Evolutionary conservation across 352 stramenopile genomes (phyloP), one percentile per base, ranked within the genome.

Genomic region (Pythium chondricola): DNA sequence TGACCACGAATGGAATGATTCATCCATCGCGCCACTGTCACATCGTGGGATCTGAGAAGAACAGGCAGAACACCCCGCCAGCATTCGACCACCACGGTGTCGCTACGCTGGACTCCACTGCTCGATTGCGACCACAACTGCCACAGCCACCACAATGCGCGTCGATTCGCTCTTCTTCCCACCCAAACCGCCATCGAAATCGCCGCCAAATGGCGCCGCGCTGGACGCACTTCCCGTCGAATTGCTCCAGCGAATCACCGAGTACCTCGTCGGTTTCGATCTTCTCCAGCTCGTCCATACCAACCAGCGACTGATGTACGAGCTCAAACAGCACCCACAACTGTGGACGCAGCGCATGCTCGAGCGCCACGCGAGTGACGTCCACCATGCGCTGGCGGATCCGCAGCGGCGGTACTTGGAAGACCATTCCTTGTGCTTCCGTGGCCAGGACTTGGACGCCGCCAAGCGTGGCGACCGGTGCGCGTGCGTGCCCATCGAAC

Each of bases 211-310:
- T n/a, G n/a, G n/a, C n/a, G n/a, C n/a, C n/a, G n/a, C n/a, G n/a
- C n/a, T 51, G 17, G 7, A 7, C 11, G 26, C 31, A 29, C 45
- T 56, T 20, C 45, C 59, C 4, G 38, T 38, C 2, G 63, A 72
- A 40, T 36, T 44, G 1, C 30, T 72, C 32, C 40, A 60, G 30
- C 51, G 36, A 9, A 43, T 30, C 5, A 20, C 61, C 21, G 63
- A 44, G 35, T 69, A 51, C 35, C 36, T 68, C 30, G 49, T 43
- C 0, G 63, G 63, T 13, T 61, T 58, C 42, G 63, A 72, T 2
- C 41, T 59, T 18, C 61, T 69, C 22, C 48, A 43, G 18, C 30
- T 67, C 24, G 51, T 52, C 0, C 45, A 51, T 17, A 29, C 47
- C n/a, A 63, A 47, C 11, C 50, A n/a, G 11, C 22, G 3, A 14